These are phyloP conservation scores for Saksenaea oblongispora DNA, from an alignment of 371 early-diverging fungal genomes.

Conservation along the genomic window DNA sequence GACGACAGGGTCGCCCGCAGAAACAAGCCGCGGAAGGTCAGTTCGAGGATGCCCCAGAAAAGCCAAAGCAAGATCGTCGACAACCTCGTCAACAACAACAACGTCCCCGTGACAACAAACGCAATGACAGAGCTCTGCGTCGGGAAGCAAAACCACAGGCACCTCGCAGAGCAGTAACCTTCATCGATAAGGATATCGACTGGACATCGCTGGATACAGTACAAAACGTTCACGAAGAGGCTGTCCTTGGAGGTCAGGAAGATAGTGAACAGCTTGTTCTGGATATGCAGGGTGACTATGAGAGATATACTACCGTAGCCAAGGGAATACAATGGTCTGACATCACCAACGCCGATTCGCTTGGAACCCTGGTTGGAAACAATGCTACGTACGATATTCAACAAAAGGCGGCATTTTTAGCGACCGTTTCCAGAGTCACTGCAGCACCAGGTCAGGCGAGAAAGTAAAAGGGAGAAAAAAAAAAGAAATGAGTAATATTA, in stretches of 20 bases:
- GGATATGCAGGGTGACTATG: slow-evolving; percentile 34
- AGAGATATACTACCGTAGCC: slow-evolving; percentile 28
- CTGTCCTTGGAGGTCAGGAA: slow-evolving; percentile 6
- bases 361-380: slow-evolving; percentile 33
- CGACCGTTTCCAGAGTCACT: slow-evolving; percentile 33
- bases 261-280: background rate
- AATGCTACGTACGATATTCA: slow-evolving; percentile 40
- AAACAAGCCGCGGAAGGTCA: slow-evolving; percentile 19
- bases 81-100: slow-evolving; percentile 11
- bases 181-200: slow-evolving; percentile 49
- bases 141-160: background rate
- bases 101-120: slow-evolving; percentile 5
- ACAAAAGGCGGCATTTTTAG: slow-evolving; percentile 40
- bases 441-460: background rate
- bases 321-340: slow-evolving; percentile 23
- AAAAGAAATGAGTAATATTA: no score
- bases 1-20: slow-evolving; percentile 12
- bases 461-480: background rate
- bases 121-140: background rate
- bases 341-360: slow-evolving; percentile 13
- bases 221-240: background rate
- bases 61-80: background rate
- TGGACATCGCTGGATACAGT: slow-evolving; percentile 32
- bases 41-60: slow-evolving; percentile 22
- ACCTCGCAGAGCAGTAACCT: slow-evolving; percentile 40